phyloP scores from a whole-genome alignment of 495 filamentous ascomycete genomes.

The Tuber magnatum region DNA sequence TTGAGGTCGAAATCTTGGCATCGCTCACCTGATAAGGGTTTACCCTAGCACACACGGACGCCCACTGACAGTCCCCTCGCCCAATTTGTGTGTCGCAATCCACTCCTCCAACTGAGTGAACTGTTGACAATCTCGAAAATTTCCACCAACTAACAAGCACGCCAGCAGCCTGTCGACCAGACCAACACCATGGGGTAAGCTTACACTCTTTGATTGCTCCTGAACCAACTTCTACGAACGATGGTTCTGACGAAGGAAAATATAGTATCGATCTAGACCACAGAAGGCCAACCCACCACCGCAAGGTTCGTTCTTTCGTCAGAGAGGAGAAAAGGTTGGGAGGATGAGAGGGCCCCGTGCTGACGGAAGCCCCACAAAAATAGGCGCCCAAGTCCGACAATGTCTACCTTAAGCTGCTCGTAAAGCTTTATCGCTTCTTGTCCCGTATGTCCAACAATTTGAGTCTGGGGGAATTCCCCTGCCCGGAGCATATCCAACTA shows the following conservation, averaged over 20 bases:
- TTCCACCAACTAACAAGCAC: conserved; percentile 26
- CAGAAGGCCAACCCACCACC: conserved; percentile 40
- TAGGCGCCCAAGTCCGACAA: conserved; percentile 93
- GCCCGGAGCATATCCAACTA: conserved; percentile 9
- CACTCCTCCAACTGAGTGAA: conserved; percentile 21
- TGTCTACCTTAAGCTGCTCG: conserved; percentile 91
- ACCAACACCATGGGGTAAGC: conserved; percentile 39
- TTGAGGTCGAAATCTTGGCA: neutral
- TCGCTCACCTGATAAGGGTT: conserved; percentile 22
- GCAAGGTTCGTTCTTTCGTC: conserved; percentile 34
- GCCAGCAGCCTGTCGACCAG: conserved; percentile 26
- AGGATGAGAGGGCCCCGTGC: conserved; percentile 31
- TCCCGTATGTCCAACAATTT: conserved; percentile 62
- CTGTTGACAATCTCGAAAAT: conserved; percentile 29
- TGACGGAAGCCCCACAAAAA: conserved; percentile 57
- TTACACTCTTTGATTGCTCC: conserved; percentile 14
- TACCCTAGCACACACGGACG: conserved; percentile 21
- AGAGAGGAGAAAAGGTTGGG: conserved; percentile 4
- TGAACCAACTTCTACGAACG: neutral
- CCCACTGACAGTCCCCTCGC: conserved; percentile 23
- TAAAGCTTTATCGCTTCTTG: conserved; percentile 98
- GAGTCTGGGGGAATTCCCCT: conserved; percentile 5
- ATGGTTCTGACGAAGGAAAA: conserved; percentile 19
- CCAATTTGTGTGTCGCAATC: conserved; percentile 17
- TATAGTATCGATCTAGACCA: conserved; percentile 57